Percentiles rank a stretch among this genome's conserved stretches.
phyloP scores from a whole-genome alignment of 345 rosid genomes.

The Rhodamnia rubescens region DNA sequence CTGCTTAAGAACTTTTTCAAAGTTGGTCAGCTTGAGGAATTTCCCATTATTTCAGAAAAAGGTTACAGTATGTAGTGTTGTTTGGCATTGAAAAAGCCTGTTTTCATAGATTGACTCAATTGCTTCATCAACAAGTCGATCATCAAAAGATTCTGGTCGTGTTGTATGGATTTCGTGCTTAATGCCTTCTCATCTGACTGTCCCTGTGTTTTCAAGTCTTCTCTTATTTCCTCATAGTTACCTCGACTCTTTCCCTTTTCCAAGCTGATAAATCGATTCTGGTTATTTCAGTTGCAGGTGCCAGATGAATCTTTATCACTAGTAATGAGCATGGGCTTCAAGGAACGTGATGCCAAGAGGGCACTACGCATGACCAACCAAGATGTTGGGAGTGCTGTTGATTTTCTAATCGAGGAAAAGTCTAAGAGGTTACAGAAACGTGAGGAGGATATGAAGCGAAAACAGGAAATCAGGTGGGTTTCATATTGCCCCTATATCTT shows the following conservation, averaged over 20 bases:
- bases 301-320: slow-evolving; percentile 66
- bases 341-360: slow-evolving; percentile 59
- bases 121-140: too few species aligned
- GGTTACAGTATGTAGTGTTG: too few species aligned
- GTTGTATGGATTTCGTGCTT: too few species aligned
- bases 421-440: slow-evolving; percentile 39
- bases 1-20: not conserved
- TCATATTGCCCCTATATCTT: not conserved
- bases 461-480: slow-evolving; percentile 43
- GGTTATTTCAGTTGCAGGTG: slow-evolving; percentile 58
- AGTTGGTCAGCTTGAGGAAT: too few species aligned
- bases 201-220: not conserved
- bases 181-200: not conserved
- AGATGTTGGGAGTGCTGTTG: slow-evolving; percentile 62
- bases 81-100: too few species aligned
- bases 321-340: slow-evolving; percentile 85
- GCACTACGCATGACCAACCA: slow-evolving; percentile 76
- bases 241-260: not conserved
- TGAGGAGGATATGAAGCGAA: slow-evolving; percentile 43
- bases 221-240: not conserved
- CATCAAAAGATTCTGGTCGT: too few species aligned
- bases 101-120: too few species aligned
- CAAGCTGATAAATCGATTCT: not conserved
- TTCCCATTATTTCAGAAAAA: too few species aligned
- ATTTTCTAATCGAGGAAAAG: slow-evolving; percentile 71